Conservation (phyloP, 768 basidiomycete genomes). For the Nidularia pulvinata region DNA sequence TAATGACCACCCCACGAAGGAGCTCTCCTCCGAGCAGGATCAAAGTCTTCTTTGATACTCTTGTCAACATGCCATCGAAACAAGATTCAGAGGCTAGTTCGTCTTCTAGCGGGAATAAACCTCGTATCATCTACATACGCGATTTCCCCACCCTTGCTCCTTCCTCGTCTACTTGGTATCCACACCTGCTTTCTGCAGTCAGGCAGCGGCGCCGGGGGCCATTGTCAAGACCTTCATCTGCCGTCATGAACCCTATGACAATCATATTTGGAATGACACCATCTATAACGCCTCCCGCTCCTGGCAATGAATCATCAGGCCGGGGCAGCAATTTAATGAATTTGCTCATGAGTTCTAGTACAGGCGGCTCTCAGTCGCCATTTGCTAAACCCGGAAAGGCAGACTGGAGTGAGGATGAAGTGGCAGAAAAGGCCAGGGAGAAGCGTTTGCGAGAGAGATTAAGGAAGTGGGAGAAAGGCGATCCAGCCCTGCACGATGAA, state of each 20-base stretch:
- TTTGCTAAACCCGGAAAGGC: slow-evolving; percentile 32
- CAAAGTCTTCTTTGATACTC: slow-evolving; percentile 74
- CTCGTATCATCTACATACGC: slow-evolving; percentile 83
- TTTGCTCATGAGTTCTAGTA: slow-evolving; percentile 41
- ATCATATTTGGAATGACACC: slow-evolving; percentile 92
- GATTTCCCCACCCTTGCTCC: slow-evolving; percentile 78
- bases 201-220: slow-evolving; percentile 71
- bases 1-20: slow-evolving; percentile 41
- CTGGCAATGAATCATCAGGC: slow-evolving; percentile 14
- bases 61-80: slow-evolving; percentile 62
- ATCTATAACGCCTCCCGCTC: slow-evolving; percentile 53
- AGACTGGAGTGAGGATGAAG: slow-evolving; percentile 70
- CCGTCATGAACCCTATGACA: slow-evolving; percentile 67
- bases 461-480: slow-evolving; percentile 72
- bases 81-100: slow-evolving; percentile 18
- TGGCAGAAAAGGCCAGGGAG: slow-evolving; percentile 68
- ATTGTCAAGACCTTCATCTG: slow-evolving; percentile 56
- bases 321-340: slow-evolving; percentile 37
- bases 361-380: slow-evolving; percentile 23
- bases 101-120: slow-evolving; percentile 31
- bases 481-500: slow-evolving; percentile 58
- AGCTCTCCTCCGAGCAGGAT: slow-evolving; percentile 51
- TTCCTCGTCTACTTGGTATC: slow-evolving; percentile 78
- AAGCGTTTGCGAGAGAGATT: slow-evolving; percentile 71
- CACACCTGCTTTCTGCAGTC: slow-evolving; percentile 78